These are phyloP conservation scores for Citropsis articulata DNA, from an alignment of 345 rosid species.

Conservation along the genomic window DNA sequence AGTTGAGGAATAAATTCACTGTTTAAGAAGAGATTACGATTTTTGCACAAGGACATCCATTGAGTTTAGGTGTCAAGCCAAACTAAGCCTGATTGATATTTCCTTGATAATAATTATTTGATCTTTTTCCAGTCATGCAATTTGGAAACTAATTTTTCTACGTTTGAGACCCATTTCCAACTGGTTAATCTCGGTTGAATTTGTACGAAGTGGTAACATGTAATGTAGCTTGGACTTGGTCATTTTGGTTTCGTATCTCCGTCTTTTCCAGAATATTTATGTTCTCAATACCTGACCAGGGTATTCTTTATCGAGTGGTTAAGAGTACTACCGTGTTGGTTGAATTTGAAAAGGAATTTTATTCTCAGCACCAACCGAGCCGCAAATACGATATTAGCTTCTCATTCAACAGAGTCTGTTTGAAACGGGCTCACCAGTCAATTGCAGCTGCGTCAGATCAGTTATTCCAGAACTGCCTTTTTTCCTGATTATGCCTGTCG, in stretches of 20 bases:
- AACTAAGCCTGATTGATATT: background rate
- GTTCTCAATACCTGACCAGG: constrained; percentile 23
- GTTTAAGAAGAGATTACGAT: background rate
- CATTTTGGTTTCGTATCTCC: background rate
- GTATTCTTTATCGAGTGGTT: constrained; percentile 25
- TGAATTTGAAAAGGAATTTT: constrained; percentile 35
- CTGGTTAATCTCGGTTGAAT: background rate
- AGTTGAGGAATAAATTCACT: background rate
- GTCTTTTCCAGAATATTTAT: background rate
- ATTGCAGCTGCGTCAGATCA: constrained; percentile 27
- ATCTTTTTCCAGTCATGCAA: background rate
- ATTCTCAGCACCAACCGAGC: constrained; percentile 23
- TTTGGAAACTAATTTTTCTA: background rate
- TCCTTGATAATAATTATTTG: background rate
- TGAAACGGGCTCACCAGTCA: constrained; percentile 41
- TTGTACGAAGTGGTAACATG: background rate
- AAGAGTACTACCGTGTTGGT: constrained; percentile 24
- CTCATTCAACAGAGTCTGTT: constrained; percentile 43
- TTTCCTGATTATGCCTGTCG: constrained; percentile 26
- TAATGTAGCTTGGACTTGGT: background rate
- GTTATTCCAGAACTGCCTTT: constrained; percentile 18
- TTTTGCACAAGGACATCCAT: background rate
- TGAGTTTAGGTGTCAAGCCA: background rate
- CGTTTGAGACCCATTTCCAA: background rate
- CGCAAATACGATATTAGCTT: constrained; percentile 33